Conservation (phyloP, 352 stramenopile species). For the Aphanomyces astaci region DNA sequence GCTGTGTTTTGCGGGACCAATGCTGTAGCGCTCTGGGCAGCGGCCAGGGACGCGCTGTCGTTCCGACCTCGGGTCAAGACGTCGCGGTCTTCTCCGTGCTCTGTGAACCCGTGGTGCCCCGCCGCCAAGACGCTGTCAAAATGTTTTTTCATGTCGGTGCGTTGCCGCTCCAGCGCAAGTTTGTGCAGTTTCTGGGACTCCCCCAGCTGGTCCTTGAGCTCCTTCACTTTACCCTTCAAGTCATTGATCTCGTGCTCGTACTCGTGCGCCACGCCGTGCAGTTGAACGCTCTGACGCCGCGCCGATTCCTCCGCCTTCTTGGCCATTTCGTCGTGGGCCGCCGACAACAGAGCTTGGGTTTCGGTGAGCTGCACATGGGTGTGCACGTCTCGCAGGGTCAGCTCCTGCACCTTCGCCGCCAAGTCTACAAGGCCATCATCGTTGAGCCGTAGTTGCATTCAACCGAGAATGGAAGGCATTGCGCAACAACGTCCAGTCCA, state of each 20-base stretch:
- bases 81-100: neutral
- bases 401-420: neutral
- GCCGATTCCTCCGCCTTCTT: neutral
- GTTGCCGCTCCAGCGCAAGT: conserved; percentile 4
- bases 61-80: neutral
- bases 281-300: neutral
- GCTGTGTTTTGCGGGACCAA: too few species aligned
- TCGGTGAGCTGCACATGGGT: neutral
- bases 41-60: neutral
- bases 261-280: neutral
- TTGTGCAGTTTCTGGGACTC: conserved; percentile 1
- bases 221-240: neutral
- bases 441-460: neutral
- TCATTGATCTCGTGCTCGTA: conserved; percentile 15
- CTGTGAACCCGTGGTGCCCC: neutral
- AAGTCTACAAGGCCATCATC: neutral
- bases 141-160: conserved; percentile 6
- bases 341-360: neutral
- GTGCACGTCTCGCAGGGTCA: neutral
- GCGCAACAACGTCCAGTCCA: too few species aligned
- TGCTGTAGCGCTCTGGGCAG: too few species aligned
- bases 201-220: neutral
- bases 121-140: neutral
- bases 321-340: neutral
- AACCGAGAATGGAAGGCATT: neutral